These are phyloP conservation scores for Fusarium piperis DNA, from an alignment of 2,329 filamentous ascomycete species.

Conservation along the genomic window DNA sequence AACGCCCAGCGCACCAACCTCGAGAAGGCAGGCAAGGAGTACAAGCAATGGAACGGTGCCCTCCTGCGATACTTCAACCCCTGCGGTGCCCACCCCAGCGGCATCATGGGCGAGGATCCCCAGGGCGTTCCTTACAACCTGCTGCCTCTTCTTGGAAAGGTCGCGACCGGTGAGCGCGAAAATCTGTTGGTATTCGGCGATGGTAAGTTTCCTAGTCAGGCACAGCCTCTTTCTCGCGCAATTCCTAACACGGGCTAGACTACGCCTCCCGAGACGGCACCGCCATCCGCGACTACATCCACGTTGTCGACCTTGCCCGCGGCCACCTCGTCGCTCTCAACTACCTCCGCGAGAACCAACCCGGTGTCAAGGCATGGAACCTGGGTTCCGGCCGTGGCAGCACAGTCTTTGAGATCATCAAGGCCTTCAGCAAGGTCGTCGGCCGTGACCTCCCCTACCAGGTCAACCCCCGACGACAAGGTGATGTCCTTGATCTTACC, in stretches of 20 bases:
- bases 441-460: slow-evolving; percentile 88
- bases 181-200: slow-evolving; percentile 96
- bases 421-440: slow-evolving; percentile 88
- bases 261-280: slow-evolving; percentile 92
- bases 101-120: slow-evolving; percentile 98
- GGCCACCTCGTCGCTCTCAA: slow-evolving; percentile 91
- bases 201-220: slow-evolving; percentile 63
- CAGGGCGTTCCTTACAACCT: slow-evolving; percentile 96
- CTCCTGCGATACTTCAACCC: slow-evolving; percentile 98
- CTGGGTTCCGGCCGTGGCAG: slow-evolving; percentile 92
- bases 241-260: slow-evolving; percentile 64
- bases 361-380: slow-evolving; percentile 96
- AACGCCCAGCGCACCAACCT: slow-evolving; percentile 85
- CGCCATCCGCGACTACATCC: slow-evolving; percentile 97
- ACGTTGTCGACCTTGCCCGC: slow-evolving; percentile 87
- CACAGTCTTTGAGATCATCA: slow-evolving; percentile 97
- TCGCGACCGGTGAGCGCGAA: slow-evolving; percentile 92
- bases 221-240: not conserved
- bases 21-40: slow-evolving; percentile 80
- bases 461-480: slow-evolving; percentile 81
- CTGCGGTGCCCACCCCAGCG: slow-evolving; percentile 90
- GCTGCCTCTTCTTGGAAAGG: slow-evolving; percentile 91
- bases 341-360: slow-evolving; percentile 84
- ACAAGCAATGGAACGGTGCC: slow-evolving; percentile 89
- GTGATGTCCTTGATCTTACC: slow-evolving; percentile 94